phyloP scores from a whole-genome alignment of 495 filamentous ascomycete genomes.

The Penicillium daleae region DNA sequence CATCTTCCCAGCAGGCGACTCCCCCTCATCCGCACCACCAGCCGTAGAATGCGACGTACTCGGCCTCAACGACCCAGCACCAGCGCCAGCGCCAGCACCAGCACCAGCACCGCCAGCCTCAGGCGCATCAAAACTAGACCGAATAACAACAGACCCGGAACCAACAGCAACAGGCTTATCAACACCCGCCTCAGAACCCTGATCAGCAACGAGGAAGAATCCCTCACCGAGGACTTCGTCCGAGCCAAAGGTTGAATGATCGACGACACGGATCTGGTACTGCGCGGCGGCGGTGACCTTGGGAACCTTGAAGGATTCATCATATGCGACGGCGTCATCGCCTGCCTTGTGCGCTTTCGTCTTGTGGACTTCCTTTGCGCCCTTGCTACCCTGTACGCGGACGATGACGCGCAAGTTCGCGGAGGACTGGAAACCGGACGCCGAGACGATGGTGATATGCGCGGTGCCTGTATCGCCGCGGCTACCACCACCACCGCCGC shows the following conservation, averaged over 20 bases:
- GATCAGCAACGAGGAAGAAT: constrained; percentile 88
- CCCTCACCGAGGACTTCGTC: constrained; percentile 82
- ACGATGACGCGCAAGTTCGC: constrained; percentile 83
- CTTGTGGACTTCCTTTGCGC: constrained; percentile 79
- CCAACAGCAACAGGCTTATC: constrained; percentile 78
- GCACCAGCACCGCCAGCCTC: no score
- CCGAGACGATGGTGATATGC: constrained; percentile 77
- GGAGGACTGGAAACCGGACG: constrained; percentile 73
- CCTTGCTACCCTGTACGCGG: constrained; percentile 65
- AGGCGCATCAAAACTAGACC: constrained; percentile 59
- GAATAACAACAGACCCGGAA: constrained; percentile 65
- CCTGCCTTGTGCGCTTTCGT: constrained; percentile 75
- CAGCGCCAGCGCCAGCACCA: no score
- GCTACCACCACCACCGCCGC: constrained; percentile 52
- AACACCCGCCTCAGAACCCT: constrained; percentile 59
- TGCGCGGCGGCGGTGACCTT: constrained; percentile 78
- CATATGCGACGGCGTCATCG: constrained; percentile 61
- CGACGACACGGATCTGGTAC: constrained; percentile 83
- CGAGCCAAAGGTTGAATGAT: constrained; percentile 78
- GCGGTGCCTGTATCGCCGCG: constrained; percentile 71
- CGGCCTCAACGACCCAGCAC: no score
- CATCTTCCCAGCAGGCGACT: constrained; percentile 56
- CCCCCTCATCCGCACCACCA: constrained; percentile 42
- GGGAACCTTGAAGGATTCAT: constrained; percentile 76
- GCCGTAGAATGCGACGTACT: constrained; percentile 44